Base-by-base conservation (phyloP, 495 filamentous ascomycete genomes). In the Margaritispora aquatica region DNA sequence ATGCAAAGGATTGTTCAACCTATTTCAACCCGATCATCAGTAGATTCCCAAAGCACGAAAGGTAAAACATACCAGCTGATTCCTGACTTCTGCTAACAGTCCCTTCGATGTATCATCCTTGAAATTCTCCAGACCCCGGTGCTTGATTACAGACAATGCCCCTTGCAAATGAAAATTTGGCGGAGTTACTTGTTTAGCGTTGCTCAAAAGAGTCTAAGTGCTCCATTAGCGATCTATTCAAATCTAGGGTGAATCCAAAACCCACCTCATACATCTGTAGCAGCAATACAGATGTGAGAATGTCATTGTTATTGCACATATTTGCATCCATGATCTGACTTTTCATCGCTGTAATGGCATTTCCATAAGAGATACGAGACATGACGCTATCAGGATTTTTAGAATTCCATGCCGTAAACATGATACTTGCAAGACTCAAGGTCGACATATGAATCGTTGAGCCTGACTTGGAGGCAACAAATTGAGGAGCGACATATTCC, bases 201-300 rank as follows among this genome's bases (percentile, higher is more conserved):
- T 46, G 20, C 24, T 44, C 38, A 44, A 44, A 3, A 44, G 19
- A 3, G 38, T 44, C 38, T 44, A 44, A 7, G 19, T 17, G 7
- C 15, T 34, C 19, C 7, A 17, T 44, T 44, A 34, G 51, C 26
- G 17, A 34, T 31, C 27, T 11, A 54, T 9, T 10, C 13, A n/a
- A 17, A n/a, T 2, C 26, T 2, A 27, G 26, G 51, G 27, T 54
- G 29, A 8, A 5, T 11, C 8, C 19, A 23, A 50, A 27, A 29
- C 36, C 34, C 22, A 49, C 57, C 57, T 54, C 57, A 46, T 60
- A 60, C 36, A 60, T 41, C 11, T 60, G 57, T n/a, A 60, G 50
- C 9, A 60, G 57, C 3, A 60, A 15, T 0, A 60, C 57, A 2
- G 36, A 31, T 10, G 51, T 60, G 8, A 60, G 17, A 36, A 60